Evolutionary conservation across 768 basidiomycete genomes (phyloP), one percentile per base, ranked within the genome.

Genomic region (Termitomyces sp.): DNA sequence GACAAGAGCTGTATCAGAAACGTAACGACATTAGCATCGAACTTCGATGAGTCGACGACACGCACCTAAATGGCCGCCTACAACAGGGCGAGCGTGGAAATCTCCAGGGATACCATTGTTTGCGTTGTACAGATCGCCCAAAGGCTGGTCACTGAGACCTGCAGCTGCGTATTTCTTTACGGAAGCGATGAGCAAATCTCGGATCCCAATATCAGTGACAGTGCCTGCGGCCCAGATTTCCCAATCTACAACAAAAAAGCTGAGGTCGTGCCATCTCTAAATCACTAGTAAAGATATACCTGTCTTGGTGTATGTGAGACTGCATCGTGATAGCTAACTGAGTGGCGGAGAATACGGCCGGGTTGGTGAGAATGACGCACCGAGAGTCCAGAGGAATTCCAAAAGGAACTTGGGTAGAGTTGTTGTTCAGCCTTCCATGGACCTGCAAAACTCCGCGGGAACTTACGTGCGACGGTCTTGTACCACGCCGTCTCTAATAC

Each of bases 81-180:
- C 81, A 19, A 83, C 82, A 3, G 82, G 81, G 8, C 83, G 73
- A 5, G 82, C 82, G 44, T 75, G 72, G 75, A 84, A 84, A 3
- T 75, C 75, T 47, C 78, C 69, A 12, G 75, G 70, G 3, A 65
- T 54, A 9, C 81, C 84, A 58, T 78, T 72, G 5, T 70, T 71
- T 0, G 81, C 81, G 62, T 83, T 79, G 64, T 84, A 83, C 79
- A 79, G 79, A 63, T 83, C 82, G 19, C 72, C 71, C 41, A 75
- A 66, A 26, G 74, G 66, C 58, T 73, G 70, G 8, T 66, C 66
- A 62, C 74, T 80, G 42, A 71, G 60, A 15, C 79, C 80, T 51
- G 77, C 71, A 0, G 79, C 71, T 19, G 76, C 77, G 65, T 76
- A 84, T 50, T 75, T 73, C 66, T 75, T 75, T 9, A 83, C 78